Evolutionary conservation across 148 eudicot genomes (phyloP), one percentile per base, ranked within the genome.

Genomic region (Polygonum maritimum): DNA sequence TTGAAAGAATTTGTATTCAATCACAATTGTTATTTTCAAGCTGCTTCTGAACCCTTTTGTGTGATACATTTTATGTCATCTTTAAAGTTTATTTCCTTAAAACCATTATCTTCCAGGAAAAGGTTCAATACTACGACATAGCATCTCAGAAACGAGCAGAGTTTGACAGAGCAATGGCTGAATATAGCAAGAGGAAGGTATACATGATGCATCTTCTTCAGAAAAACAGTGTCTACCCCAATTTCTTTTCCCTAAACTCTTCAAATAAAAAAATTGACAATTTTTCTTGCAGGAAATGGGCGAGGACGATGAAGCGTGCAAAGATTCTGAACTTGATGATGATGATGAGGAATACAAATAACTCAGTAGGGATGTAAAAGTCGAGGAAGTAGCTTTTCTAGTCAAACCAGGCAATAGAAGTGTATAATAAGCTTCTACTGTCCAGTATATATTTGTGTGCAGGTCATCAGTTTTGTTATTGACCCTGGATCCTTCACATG

Each of bases 81-180:
- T 67, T 38, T 35, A 67, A 36, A 36, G n/a, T 15, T 15, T 3
- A 2, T 14, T 33, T 35, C 19, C 44, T 36, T 65, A 3, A 33
- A 33, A 65, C 19, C 35, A 31, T 11, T 63, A 63, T 65, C 44
- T 67, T 36, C 71, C 71, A 92, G 95, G 97, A 90, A 58, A 90
- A 92, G 76, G 97, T 92, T 78, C 84, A 92, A 47, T 94, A 94
- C 84, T 94, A 94, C 79, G 98, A 94, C 60, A 88, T 90, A 73
- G 97, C 98, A 40, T 85, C 96, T 21, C 92, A 89, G 80, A 94
- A 92, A 83, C 84, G 98, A 26, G 93, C 89, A 14, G 91, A 83
- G 75, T 94, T 92, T 79, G 97, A 94, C 71, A 85, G 36, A 63
- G 92, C 92, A 9, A 85, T 84, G 80, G 83, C 86, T 48, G 91